Evolutionary conservation across 2,329 filamentous ascomycete species (phyloP).

Genomic region (Nannizziopsis barbatae): DNA sequence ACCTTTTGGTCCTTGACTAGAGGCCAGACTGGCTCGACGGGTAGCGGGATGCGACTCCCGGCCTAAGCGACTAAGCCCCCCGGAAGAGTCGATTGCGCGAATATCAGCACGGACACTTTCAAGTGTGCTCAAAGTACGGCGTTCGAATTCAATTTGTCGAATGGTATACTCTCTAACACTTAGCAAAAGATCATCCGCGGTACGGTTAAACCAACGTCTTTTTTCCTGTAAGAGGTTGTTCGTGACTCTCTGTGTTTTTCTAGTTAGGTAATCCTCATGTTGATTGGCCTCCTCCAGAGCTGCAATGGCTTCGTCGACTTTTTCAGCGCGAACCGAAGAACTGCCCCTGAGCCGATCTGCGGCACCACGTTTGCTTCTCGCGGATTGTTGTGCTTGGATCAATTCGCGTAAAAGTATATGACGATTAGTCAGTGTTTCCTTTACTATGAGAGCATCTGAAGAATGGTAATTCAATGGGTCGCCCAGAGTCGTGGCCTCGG

Average conservation of each 20-base stretch:
- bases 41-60: conserved; percentile 70
- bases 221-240: conserved; percentile 79
- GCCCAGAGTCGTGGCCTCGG: conserved; percentile 86
- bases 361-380: conserved; percentile 69
- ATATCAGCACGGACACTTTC: conserved; percentile 90
- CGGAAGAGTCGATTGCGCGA: conserved; percentile 79
- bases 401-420: conserved; percentile 93
- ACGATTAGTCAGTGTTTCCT: conserved; percentile 93
- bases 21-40: conserved; percentile 65
- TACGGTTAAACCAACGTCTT: conserved; percentile 80
- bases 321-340: conserved; percentile 79
- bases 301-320: conserved; percentile 94
- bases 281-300: conserved; percentile 77
- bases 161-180: conserved; percentile 87
- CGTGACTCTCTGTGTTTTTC: conserved; percentile 83
- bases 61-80: conserved; percentile 78
- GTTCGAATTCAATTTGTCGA: conserved; percentile 89
- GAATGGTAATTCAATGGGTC: conserved; percentile 93
- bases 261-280: conserved; percentile 67
- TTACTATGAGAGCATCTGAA: conserved; percentile 91
- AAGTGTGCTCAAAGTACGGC: conserved; percentile 80
- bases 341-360: conserved; percentile 81
- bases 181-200: conserved; percentile 67
- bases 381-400: conserved; percentile 75
- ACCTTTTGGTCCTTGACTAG: conserved; percentile 91